Evolutionary conservation across 257 asterid species (phyloP).

Genomic region (Solanum lycopersicoides): DNA sequence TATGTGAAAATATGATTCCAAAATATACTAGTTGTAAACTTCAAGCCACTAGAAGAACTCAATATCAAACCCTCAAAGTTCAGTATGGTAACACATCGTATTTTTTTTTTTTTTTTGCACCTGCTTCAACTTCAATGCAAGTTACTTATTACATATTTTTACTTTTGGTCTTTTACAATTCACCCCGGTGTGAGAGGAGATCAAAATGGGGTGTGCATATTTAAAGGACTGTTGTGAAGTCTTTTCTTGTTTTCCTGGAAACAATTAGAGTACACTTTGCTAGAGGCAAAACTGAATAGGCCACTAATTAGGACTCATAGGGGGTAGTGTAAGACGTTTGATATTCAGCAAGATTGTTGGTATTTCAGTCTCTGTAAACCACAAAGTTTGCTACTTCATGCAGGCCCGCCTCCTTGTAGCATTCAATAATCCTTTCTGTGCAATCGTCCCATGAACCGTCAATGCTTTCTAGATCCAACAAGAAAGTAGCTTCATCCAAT

Average conservation of each 20-base stretch:
- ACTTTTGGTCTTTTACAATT: neutral
- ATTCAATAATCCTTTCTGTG: conserved; percentile 53
- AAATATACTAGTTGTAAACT: too few species aligned
- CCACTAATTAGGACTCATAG: neutral
- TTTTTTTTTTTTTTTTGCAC: neutral
- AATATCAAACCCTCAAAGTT: too few species aligned
- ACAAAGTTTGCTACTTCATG: conserved; percentile 63
- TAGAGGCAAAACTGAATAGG: neutral
- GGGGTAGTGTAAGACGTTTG: neutral
- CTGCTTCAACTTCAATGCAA: neutral
- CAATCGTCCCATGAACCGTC: conserved; percentile 81
- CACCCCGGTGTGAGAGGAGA: neutral
- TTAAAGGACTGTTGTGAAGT: neutral
- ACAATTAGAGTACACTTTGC: neutral
- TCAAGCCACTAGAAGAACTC: too few species aligned
- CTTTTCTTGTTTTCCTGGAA: neutral
- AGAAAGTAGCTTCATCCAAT: conserved; percentile 89
- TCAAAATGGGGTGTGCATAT: neutral
- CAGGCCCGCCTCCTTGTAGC: conserved; percentile 72
- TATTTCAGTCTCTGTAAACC: conserved; percentile 40
- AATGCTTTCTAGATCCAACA: conserved; percentile 84
- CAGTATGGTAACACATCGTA: too few species aligned
- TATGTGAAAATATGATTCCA: too few species aligned
- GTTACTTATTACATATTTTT: neutral
- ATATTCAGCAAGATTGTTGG: neutral